phyloP scores from a whole-genome alignment of 768 basidiomycete genomes.

The Naganishia antarctica region DNA sequence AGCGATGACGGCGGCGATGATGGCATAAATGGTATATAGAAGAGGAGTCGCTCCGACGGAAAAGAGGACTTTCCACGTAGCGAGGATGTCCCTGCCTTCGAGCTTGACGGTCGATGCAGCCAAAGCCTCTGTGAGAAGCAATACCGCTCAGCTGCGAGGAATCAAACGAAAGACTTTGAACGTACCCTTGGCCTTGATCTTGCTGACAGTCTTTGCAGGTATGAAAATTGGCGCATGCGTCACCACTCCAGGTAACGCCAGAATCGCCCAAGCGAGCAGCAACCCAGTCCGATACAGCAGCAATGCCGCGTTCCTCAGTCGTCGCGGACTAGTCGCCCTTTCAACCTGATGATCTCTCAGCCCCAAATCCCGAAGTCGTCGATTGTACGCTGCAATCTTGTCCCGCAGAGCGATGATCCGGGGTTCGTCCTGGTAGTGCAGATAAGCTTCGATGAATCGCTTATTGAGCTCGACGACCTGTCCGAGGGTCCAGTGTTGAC shows the following conservation, averaged over 20 bases:
- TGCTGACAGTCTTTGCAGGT: constrained; percentile 77
- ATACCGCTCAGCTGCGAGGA: constrained; percentile 6
- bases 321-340: constrained; percentile 72
- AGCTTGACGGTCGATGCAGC: constrained; percentile 93
- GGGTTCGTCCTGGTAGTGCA: constrained; percentile 86
- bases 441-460: constrained; percentile 86
- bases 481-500: constrained; percentile 84
- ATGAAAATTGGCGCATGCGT: constrained; percentile 92
- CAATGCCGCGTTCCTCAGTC: constrained; percentile 74
- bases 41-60: constrained; percentile 85
- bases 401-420: constrained; percentile 71
- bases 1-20: constrained; percentile 68
- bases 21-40: constrained; percentile 75
- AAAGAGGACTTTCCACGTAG: constrained; percentile 95
- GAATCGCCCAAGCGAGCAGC: constrained; percentile 69
- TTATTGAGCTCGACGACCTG: constrained; percentile 94
- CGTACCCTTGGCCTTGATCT: constrained; percentile 79
- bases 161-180: background rate
- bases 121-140: constrained; percentile 67
- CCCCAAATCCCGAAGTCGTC: constrained; percentile 77
- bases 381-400: constrained; percentile 85
- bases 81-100: constrained; percentile 91
- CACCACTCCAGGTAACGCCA: constrained; percentile 85
- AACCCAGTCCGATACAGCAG: constrained; percentile 75
- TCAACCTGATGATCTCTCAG: constrained; percentile 94